These are phyloP conservation scores for Solanum hybrid DNA, from an alignment of 305 asterid species.

Conservation along the genomic window DNA sequence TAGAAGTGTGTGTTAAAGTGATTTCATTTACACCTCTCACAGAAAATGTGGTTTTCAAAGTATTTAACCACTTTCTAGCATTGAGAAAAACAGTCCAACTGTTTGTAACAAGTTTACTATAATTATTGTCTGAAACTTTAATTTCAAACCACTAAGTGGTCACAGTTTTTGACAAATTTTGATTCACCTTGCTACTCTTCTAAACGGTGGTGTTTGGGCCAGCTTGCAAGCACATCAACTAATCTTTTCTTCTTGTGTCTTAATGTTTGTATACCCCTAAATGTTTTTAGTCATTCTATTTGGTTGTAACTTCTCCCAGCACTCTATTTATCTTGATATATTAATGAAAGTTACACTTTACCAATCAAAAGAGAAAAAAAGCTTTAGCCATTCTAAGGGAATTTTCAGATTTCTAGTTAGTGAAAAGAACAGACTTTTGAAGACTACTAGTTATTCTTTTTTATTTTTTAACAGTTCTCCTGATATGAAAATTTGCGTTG, in stretches of 20 bases:
- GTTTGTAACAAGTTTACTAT: not conserved
- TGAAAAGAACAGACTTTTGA: not conserved
- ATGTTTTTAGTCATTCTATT: not conserved
- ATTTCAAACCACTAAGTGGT: not conserved
- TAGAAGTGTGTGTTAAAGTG: not conserved
- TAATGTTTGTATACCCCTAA: not conserved
- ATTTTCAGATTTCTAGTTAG: not conserved
- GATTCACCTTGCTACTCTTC: not conserved
- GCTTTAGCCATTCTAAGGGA: not conserved
- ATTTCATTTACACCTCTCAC: not conserved
- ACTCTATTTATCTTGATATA: not conserved
- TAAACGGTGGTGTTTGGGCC: not conserved
- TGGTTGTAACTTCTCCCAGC: not conserved
- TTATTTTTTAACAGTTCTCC: not conserved
- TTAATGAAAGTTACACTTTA: not conserved
- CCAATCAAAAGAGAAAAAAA: not conserved
- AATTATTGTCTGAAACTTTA: not conserved
- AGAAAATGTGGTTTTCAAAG: not conserved
- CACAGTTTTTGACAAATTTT: not conserved
- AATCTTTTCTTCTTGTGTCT: not conserved
- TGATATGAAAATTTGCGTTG: not conserved
- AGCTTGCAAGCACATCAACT: not conserved
- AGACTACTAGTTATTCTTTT: not conserved
- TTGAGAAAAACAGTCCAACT: not conserved
- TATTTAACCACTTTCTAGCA: not conserved